Percentiles rank a stretch among this genome's conserved stretches.
phyloP scores from a whole-genome alignment of 495 filamentous ascomycete species.

The Staphylotrichum tortipilum region DNA sequence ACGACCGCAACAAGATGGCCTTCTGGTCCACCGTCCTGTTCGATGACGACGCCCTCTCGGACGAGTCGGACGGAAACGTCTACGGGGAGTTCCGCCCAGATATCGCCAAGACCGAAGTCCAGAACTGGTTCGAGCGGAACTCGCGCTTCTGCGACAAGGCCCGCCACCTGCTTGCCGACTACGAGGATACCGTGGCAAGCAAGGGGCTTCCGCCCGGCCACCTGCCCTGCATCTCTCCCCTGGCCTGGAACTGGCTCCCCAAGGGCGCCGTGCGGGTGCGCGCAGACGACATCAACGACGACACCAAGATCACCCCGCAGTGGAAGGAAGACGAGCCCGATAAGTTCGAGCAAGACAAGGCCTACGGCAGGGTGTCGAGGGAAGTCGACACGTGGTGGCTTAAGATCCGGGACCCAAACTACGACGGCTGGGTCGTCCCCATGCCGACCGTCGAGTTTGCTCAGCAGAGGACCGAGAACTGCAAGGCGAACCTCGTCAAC shows the following conservation, averaged over 20 bases:
- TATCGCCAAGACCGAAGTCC: constrained; percentile 33
- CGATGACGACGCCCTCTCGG: constrained; percentile 43
- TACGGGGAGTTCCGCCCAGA: constrained; percentile 39
- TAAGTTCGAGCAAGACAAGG: constrained; percentile 43
- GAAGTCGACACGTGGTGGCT: constrained; percentile 52
- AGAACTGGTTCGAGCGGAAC: constrained; percentile 45
- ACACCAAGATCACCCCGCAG: constrained; percentile 25
- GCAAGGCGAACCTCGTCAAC: constrained; percentile 39
- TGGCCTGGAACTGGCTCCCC: constrained; percentile 37
- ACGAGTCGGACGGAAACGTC: constrained; percentile 36
- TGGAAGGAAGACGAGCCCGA: constrained; percentile 39
- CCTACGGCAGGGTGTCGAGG: constrained; percentile 46
- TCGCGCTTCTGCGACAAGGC: constrained; percentile 40
- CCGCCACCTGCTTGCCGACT: constrained; percentile 30
- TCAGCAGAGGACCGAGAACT: constrained; percentile 39
- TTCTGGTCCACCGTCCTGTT: constrained; percentile 81
- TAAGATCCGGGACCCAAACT: constrained; percentile 44
- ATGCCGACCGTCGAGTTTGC: constrained; percentile 47
- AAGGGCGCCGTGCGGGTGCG: constrained; percentile 22
- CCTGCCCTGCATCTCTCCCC: constrained; percentile 26
- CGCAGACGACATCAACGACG: constrained; percentile 24
- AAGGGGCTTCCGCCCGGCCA: constrained; percentile 25
- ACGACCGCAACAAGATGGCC: constrained; percentile 82
- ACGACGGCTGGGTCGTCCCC: constrained; percentile 42
- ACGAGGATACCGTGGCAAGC: constrained; percentile 24